Evolutionary conservation across 2,329 filamentous ascomycete genomes (phyloP).

Genomic region (Fusarium sp.): DNA sequence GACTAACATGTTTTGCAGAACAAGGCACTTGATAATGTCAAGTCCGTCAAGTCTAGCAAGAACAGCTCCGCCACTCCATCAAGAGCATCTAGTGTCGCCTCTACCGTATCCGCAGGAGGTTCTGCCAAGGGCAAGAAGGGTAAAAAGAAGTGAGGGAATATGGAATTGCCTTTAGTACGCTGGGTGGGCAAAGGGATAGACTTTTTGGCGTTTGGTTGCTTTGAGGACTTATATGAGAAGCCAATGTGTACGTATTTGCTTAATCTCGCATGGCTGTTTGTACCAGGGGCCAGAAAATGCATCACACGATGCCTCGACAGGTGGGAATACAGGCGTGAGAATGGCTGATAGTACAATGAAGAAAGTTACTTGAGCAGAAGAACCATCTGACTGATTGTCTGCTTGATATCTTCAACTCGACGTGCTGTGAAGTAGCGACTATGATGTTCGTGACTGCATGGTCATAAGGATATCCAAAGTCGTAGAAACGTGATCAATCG

Average conservation of each 20-base stretch:
- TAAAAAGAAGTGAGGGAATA: conserved; percentile 46
- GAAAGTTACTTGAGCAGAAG: conserved; percentile 38
- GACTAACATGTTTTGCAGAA: conserved; percentile 68
- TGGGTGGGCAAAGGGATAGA: conserved; percentile 27
- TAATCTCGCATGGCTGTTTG: conserved; percentile 22
- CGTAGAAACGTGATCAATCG: conserved; percentile 41
- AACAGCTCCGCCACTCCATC: conserved; percentile 81
- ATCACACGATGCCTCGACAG: conserved; percentile 25
- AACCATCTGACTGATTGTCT: conserved; percentile 34
- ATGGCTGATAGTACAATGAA: conserved; percentile 14
- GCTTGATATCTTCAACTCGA: conserved; percentile 23
- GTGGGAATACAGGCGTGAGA: conserved; percentile 18
- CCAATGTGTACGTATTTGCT: conserved; percentile 30
- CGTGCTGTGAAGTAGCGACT: conserved; percentile 19
- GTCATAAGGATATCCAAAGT: conserved; percentile 28
- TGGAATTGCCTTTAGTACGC: conserved; percentile 1
- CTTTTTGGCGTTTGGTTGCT: conserved; percentile 44
- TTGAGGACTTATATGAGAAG: conserved; percentile 28
- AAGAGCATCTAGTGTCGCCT: conserved; percentile 87
- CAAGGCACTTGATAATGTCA: conserved; percentile 90
- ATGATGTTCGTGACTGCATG: conserved; percentile 36
- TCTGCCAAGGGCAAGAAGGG: conserved; percentile 63
- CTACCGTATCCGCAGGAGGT: conserved; percentile 68
- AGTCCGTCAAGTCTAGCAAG: conserved; percentile 84
- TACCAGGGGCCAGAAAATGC: conserved; percentile 24